These are phyloP conservation scores for Ogataea methanolica DNA, from an alignment of 805 yeast genomes.

Conservation along the genomic window DNA sequence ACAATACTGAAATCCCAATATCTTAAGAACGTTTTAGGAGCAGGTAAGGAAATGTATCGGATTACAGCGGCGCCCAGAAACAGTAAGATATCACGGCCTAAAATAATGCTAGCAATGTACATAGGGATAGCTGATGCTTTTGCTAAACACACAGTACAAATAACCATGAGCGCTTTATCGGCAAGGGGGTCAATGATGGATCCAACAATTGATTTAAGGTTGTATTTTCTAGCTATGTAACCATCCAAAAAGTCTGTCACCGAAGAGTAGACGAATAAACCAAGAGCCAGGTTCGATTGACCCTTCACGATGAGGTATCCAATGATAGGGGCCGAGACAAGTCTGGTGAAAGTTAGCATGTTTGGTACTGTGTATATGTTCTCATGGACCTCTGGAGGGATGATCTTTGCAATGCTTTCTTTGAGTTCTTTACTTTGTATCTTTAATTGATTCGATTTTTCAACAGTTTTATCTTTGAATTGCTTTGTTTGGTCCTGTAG, in stretches of 20 bases:
- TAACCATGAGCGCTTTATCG: conserved; percentile 85
- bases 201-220: conserved; percentile 78
- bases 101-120: conserved; percentile 59
- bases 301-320: conserved; percentile 73
- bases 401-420: conserved; percentile 28
- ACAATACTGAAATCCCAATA: conserved; percentile 78
- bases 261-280: conserved; percentile 78
- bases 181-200: conserved; percentile 94
- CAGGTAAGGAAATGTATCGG: conserved; percentile 68
- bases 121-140: conserved; percentile 67
- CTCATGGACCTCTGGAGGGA: conserved; percentile 40
- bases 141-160: conserved; percentile 74
- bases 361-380: conserved; percentile 84
- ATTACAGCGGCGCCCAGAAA: conserved; percentile 68
- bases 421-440: conserved; percentile 13
- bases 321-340: conserved; percentile 77
- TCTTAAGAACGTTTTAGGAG: conserved; percentile 67
- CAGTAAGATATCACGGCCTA: conserved; percentile 79
- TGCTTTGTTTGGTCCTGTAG: conserved; percentile 8
- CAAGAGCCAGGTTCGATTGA: conserved; percentile 59
- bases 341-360: conserved; percentile 72
- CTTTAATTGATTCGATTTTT: conserved; percentile 1
- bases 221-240: conserved; percentile 75
- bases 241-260: conserved; percentile 93
- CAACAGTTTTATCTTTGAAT: conserved; percentile 8